These are phyloP conservation scores for Casaregolazyma lundiana DNA, from an alignment of 1,139 yeast genomes.

Conservation along the genomic window DNA sequence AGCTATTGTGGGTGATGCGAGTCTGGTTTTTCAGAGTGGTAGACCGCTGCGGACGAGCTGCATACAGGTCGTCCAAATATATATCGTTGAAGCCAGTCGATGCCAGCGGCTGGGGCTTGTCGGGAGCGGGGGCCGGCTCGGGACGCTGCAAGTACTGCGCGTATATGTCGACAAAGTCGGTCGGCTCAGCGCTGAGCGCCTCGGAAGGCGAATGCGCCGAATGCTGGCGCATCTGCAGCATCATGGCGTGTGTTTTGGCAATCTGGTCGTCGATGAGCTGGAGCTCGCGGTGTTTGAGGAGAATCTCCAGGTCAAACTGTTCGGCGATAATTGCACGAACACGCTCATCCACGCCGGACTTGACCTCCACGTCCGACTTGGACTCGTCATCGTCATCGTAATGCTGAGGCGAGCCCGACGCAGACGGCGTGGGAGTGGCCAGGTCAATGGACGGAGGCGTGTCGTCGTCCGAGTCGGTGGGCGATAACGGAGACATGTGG, in stretches of 20 bases:
- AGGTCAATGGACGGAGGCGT: conserved; percentile 11
- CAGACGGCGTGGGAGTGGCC: conserved; percentile 15
- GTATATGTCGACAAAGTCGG: conserved; percentile 48
- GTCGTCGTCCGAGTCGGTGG: conserved; percentile 4
- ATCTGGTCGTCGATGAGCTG: conserved; percentile 57
- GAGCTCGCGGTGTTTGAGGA: conserved; percentile 65
- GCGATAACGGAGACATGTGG: conserved; percentile 2
- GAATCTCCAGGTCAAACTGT: conserved; percentile 64
- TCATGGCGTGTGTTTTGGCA: conserved; percentile 59
- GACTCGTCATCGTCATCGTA: background rate
- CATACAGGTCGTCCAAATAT: conserved; percentile 11
- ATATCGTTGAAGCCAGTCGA: conserved; percentile 5
- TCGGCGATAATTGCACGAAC: conserved; percentile 30
- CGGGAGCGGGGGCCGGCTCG: conserved; percentile 3
- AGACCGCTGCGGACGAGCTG: conserved; percentile 15
- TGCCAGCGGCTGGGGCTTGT: background rate
- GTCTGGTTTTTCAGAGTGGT: conserved; percentile 12
- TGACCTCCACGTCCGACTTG: background rate
- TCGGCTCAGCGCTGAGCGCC: conserved; percentile 41
- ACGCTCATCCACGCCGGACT: background rate
- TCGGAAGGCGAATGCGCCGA: conserved; percentile 12
- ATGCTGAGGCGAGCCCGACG: conserved; percentile 12
- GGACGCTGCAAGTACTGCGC: conserved; percentile 29
- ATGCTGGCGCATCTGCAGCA: conserved; percentile 33
- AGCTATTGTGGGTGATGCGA: conserved; percentile 28